A percentile compares a stretch with the other conserved stretches of the same genome.
These are phyloP conservation scores for Sugiyamaella boreocaroliniensis DNA, from an alignment of 805 yeast genomes.

Conservation along the genomic window DNA sequence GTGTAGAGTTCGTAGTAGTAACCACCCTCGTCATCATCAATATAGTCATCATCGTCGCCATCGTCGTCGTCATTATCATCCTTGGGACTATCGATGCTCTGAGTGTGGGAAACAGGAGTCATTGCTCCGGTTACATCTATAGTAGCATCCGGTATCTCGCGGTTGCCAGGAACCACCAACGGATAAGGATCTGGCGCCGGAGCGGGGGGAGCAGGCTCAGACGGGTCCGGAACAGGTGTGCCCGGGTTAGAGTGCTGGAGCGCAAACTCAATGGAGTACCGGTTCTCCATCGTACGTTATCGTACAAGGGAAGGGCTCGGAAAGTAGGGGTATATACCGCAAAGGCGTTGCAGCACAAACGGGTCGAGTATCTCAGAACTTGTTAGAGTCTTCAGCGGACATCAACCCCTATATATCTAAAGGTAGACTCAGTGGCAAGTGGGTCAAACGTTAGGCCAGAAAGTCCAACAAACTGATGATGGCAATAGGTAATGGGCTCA, in stretches of 20 bases:
- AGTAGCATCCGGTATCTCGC: not conserved
- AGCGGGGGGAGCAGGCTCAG: constrained; percentile 12
- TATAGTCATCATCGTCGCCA: not conserved
- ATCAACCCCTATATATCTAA: too few relatives aligned
- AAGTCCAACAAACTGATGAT: not conserved
- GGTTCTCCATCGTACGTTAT: constrained; percentile 8
- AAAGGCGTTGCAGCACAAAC: not conserved
- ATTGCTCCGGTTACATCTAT: constrained; percentile 10
- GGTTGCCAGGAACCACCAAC: constrained; percentile 9
- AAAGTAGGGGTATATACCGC: not conserved
- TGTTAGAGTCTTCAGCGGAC: too few relatives aligned
- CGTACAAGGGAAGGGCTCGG: not conserved
- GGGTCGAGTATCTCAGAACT: not conserved
- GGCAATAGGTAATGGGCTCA: not conserved
- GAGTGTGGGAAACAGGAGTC: constrained; percentile 7
- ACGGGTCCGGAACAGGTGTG: constrained; percentile 14
- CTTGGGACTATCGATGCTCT: not conserved
- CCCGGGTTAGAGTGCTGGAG: constrained; percentile 10
- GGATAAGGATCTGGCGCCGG: constrained; percentile 9
- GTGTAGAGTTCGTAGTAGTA: not conserved
- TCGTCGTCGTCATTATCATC: not conserved
- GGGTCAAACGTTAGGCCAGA: not conserved
- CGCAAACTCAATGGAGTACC: constrained; percentile 16
- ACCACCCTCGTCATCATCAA: not conserved
- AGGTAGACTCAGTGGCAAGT: too few relatives aligned